phyloP scores from a whole-genome alignment of 306 rosid genomes.

The Citrullus amarus region DNA sequence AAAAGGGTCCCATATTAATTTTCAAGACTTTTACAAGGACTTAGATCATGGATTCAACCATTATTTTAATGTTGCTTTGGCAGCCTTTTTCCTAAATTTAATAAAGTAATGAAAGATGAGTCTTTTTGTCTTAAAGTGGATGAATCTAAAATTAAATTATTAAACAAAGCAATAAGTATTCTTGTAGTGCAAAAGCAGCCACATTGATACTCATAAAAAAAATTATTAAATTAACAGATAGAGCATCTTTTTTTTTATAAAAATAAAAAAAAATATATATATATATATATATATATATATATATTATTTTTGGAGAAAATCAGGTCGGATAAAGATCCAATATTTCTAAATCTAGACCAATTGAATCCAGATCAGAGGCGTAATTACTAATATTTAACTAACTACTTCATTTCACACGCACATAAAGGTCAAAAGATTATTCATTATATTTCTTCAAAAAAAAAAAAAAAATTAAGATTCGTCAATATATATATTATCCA shows the following conservation, averaged over 20 bases:
- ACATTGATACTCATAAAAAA: background rate
- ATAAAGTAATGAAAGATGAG: background rate
- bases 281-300: too few relatives aligned
- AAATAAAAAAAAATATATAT: too few relatives aligned
- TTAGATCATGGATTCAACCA: background rate
- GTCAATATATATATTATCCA: too few relatives aligned
- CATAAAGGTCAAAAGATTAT: background rate
- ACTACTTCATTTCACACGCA: background rate
- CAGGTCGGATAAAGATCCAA: background rate
- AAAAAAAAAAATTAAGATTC: too few relatives aligned
- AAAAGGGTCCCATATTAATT: background rate
- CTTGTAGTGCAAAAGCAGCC: background rate
- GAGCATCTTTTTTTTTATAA: background rate
- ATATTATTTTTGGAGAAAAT: background rate
- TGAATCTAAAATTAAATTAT: background rate
- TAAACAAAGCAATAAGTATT: background rate
- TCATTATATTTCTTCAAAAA: too few relatives aligned
- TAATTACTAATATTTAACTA: background rate
- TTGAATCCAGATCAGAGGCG: background rate
- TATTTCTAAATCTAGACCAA: background rate
- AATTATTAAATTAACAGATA: background rate
- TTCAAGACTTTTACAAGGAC: background rate
- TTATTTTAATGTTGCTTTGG: background rate
- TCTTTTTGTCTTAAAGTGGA: background rate
- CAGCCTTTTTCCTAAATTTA: background rate